Conservation (phyloP, 345 rosid genomes). For the Bruguiera gymnorhiza region DNA sequence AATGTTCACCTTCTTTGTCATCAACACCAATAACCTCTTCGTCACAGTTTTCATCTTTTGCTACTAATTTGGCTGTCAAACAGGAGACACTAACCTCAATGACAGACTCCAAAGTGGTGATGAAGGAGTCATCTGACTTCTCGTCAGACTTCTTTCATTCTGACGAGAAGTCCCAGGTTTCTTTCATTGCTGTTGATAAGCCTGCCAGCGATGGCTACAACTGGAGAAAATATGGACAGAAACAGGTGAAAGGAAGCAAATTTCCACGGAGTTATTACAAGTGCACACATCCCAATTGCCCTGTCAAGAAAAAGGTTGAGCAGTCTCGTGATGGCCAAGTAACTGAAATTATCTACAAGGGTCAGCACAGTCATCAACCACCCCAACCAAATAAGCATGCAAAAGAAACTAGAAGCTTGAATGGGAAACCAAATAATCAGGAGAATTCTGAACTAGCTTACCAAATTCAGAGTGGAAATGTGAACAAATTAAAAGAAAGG, state of each 20-base stretch:
- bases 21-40: conserved; percentile 33
- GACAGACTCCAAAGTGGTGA: conserved; percentile 23
- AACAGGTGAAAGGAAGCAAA: conserved; percentile 82
- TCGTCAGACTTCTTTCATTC: conserved; percentile 33
- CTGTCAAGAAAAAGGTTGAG: conserved; percentile 87
- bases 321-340: conserved; percentile 72
- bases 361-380: conserved; percentile 67
- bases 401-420: conserved; percentile 36
- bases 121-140: conserved; percentile 38
- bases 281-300: conserved; percentile 66
- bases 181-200: conserved; percentile 44
- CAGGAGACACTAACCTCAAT: conserved; percentile 29
- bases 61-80: conserved; percentile 17
- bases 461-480: conserved; percentile 32
- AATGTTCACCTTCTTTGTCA: conserved; percentile 29
- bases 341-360: conserved; percentile 81
- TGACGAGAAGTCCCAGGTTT: conserved; percentile 45
- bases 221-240: conserved; percentile 93
- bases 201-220: conserved; percentile 73
- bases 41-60: conserved; percentile 23
- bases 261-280: conserved; percentile 83
- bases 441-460: conserved; percentile 26
- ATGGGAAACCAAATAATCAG: conserved; percentile 33
- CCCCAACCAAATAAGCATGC: conserved; percentile 62
- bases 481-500: conserved; percentile 33